phyloP scores from a whole-genome alignment of 2,329 filamentous ascomycete genomes.

The Phialemonium atrogriseum region DNA sequence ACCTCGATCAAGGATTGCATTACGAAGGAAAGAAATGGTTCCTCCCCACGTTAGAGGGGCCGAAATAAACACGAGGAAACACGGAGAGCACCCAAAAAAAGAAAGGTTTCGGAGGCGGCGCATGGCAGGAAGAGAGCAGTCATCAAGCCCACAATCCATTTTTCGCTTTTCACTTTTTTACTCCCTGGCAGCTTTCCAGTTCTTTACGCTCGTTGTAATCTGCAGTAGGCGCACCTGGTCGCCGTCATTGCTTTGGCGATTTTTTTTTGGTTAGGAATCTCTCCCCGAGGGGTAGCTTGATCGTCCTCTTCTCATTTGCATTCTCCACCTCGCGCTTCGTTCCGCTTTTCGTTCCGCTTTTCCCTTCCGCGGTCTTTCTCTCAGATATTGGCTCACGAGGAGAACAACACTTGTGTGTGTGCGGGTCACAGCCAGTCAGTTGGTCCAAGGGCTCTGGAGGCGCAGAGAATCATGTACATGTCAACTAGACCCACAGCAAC shows the following conservation, averaged over 20 bases:
- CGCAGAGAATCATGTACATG: not conserved
- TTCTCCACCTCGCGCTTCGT: not conserved
- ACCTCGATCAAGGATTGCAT: too few species aligned
- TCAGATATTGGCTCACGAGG: conserved; percentile 1
- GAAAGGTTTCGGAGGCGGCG: conserved; percentile 1
- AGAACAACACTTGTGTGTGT: too few species aligned
- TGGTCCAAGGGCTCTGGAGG: too few species aligned
- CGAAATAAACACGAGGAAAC: too few species aligned
- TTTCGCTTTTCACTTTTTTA: conserved; percentile 21
- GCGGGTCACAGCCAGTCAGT: too few species aligned
- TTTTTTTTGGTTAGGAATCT: conserved; percentile 5
- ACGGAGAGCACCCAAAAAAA: conserved; percentile 7
- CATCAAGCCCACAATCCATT: conserved; percentile 14
- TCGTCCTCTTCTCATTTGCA: conserved; percentile 3
- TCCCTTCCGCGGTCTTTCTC: conserved; percentile 6
- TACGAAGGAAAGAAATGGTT: too few species aligned
- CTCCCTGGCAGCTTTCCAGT: too few species aligned
- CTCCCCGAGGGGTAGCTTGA: too few species aligned
- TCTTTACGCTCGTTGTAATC: conserved; percentile 47
- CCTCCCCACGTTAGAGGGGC: conserved; percentile 17
- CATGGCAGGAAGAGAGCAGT: conserved; percentile 7
- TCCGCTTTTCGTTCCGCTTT: not conserved
- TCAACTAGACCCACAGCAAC: not conserved
- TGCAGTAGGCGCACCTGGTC: conserved; percentile 10
- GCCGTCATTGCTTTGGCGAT: conserved; percentile 9